Evolutionary conservation across 2,329 filamentous ascomycete species (phyloP), one percentile per base, ranked within the genome.

Genomic region (Geosmithia morbida): DNA sequence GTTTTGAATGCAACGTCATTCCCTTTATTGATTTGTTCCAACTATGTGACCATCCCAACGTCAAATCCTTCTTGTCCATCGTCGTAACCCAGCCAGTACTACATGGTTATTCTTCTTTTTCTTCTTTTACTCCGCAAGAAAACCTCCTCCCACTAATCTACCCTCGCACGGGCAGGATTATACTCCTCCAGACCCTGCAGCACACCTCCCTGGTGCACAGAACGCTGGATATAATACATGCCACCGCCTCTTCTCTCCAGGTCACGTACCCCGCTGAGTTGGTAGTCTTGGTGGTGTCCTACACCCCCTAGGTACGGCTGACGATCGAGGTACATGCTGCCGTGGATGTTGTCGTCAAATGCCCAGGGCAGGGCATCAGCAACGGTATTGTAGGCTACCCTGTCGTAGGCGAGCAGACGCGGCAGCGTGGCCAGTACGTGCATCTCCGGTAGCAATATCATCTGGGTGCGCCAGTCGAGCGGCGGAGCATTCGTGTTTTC

Each of bases 221-320:
- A 68, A 26, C 68, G 63, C 40, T 65, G 62, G 47, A 72, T 62
- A 50, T 68, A 66, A 50, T 73, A 74, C 45, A 69, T 63, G 11
- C 70, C 70, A 26, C 22, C 22, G 22, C 8, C 8, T 18, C 65
- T 26, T 18, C 65, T 57, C 2, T 33, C 43, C n/a, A 65, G 59
- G 52, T 70, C 67, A 13, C 63, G 60, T 7, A 71, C 65, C 40
- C 68, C 64, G 33, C 75, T 62, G 11, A 72, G 59, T 53, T 75
- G 71, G 49, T 67, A 68, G 4, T 62, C 52, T 44, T 66, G 64
- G 6, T 55, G 48, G 14, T 50, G 46, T 7, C 8, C 40, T 2
- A 26, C 22, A 26, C 22, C 22, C 22, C 4, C 22, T 8, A 8
- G 22, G 13, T 37, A 37, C 11, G 10, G 33, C 33, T 37, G 22